phyloP scores from a whole-genome alignment of 345 rosid genomes.

The Microthlaspi erraticum region DNA sequence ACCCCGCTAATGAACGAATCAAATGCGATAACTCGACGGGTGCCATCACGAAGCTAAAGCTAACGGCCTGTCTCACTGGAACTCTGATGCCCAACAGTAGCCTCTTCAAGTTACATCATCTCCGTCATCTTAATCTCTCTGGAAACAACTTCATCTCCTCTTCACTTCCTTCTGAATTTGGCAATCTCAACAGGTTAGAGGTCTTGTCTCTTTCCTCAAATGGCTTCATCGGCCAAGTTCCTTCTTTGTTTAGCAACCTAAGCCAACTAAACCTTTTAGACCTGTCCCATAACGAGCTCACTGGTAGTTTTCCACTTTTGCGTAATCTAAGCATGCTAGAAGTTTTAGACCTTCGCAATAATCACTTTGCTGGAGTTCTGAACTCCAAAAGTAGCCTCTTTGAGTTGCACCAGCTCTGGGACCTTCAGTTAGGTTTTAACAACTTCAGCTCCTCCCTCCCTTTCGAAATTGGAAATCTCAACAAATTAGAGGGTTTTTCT shows the following conservation, averaged over 20 bases:
- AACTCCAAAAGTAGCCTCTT: conserved; percentile 13
- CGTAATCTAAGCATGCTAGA: conserved; percentile 4
- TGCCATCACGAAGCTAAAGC: conserved; percentile 25
- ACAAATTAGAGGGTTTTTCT: conserved; percentile 1
- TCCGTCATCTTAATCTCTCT: conserved; percentile 14
- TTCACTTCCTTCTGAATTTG: conserved; percentile 9
- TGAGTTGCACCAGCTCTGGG: conserved; percentile 5
- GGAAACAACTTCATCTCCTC: conserved; percentile 18
- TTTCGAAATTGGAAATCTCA: conserved; percentile 12
- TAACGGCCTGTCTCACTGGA: conserved; percentile 22
- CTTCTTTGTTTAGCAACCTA: conserved; percentile 16
- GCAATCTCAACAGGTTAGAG: conserved; percentile 16
- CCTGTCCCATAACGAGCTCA: conserved; percentile 1
- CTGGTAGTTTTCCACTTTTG: conserved; percentile 18
- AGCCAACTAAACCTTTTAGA: not conserved
- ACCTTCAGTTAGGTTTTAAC: conserved; percentile 1
- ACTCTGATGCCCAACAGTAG: conserved; percentile 17
- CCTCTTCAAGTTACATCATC: conserved; percentile 19
- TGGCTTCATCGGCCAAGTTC: conserved; percentile 21
- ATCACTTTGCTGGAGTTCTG: conserved; percentile 16
- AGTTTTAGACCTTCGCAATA: not conserved
- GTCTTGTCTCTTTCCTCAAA: conserved; percentile 14
- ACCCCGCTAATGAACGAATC: conserved; percentile 20
- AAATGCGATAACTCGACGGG: conserved; percentile 25
- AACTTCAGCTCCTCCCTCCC: conserved; percentile 7